Conservation (phyloP, 164 flowering plant species). For the Warburgia ugandensis region DNA sequence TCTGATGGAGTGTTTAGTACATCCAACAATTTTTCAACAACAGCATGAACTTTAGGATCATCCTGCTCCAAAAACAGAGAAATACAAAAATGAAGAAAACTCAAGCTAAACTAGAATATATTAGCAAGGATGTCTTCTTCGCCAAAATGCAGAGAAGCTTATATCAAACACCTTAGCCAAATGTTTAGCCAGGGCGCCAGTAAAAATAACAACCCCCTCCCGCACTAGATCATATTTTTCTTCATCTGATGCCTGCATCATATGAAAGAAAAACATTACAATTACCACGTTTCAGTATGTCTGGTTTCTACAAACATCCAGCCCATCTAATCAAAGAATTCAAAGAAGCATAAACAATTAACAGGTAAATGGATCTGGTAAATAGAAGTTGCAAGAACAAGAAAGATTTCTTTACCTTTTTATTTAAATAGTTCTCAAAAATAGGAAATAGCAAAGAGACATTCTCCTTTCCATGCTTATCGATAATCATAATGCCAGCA, state of each 20-base stretch:
- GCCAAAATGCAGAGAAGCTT: not conserved
- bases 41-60: conserved; percentile 89
- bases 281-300: not conserved
- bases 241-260: conserved; percentile 75
- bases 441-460: conserved; percentile 95
- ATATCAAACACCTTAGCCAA: conserved; percentile 50
- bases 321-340: too few relatives aligned
- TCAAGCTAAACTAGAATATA: conserved; percentile 4
- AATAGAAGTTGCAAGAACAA: not conserved
- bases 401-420: conserved; percentile 45
- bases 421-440: conserved; percentile 93
- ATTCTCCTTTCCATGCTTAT: conserved; percentile 87
- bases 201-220: conserved; percentile 96
- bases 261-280: not conserved
- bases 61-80: conserved; percentile 40
- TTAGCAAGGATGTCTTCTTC: not conserved
- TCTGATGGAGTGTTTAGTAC: conserved; percentile 98
- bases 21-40: conserved; percentile 90
- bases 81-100: not conserved
- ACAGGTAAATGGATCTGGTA: not conserved
- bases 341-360: not conserved
- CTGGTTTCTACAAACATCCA: too few relatives aligned
- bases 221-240: conserved; percentile 93
- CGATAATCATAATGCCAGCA: conserved; percentile 91
- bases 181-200: conserved; percentile 96